These are phyloP conservation scores for Aspergillus tanneri DNA, from an alignment of 2,329 filamentous ascomycete species.

Conservation along the genomic window DNA sequence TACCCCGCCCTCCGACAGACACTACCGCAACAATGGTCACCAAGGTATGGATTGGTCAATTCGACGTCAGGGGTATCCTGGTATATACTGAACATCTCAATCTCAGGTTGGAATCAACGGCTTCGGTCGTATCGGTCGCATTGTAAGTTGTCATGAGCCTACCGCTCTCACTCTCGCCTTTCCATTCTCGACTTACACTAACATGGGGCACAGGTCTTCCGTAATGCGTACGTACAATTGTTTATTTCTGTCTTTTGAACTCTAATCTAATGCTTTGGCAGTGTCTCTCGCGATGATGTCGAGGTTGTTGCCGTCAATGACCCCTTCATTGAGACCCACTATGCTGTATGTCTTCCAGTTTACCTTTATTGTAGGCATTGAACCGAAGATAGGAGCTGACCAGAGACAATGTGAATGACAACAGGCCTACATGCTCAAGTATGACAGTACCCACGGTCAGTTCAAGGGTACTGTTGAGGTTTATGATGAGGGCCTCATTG, in stretches of 20 bases:
- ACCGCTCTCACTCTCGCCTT: background rate
- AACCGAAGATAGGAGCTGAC: conserved; percentile 2
- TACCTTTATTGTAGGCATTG: background rate
- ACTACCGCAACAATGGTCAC: conserved; percentile 37
- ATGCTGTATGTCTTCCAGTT: conserved; percentile 72
- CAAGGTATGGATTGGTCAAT: conserved; percentile 27
- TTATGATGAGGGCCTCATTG: conserved; percentile 68
- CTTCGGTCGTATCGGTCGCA: conserved; percentile 98
- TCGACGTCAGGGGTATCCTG: too few relatives aligned
- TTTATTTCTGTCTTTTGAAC: background rate
- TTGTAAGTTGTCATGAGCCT: conserved; percentile 52
- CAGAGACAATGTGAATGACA: background rate
- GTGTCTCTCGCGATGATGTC: conserved; percentile 81
- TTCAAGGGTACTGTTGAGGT: conserved; percentile 91
- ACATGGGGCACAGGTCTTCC: conserved; percentile 66
- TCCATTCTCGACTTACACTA: conserved; percentile 19
- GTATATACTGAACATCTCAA: conserved; percentile 11
- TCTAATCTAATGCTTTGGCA: conserved; percentile 30
- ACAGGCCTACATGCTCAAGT: conserved; percentile 99
- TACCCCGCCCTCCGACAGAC: conserved; percentile 26
- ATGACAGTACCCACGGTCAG: conserved; percentile 92
- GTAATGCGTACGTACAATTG: conserved; percentile 71
- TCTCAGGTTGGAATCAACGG: conserved; percentile 93
- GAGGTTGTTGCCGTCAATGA: conserved; percentile 97
- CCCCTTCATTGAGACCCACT: conserved; percentile 96